Percentiles rank a stretch among this genome's conserved stretches.
Conservation (phyloP, 495 filamentous ascomycete genomes). For the Achaetomiella virescens region DNA sequence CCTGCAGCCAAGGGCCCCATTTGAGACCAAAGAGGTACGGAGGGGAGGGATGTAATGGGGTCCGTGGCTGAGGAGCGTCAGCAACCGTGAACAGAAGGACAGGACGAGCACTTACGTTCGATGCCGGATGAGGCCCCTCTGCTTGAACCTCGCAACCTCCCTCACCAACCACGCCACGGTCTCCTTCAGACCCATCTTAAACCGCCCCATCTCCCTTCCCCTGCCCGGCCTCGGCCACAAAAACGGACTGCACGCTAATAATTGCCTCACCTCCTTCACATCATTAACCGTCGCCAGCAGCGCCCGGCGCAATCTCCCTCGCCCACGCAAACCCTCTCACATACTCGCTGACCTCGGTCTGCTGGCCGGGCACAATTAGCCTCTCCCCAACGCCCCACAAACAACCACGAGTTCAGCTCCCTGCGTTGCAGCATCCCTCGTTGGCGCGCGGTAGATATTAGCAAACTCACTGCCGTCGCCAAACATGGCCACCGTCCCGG, state of each 20-base stretch:
- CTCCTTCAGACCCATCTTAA: constrained; percentile 10
- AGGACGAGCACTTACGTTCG: constrained; percentile 33
- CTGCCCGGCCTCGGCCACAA: constrained; percentile 8
- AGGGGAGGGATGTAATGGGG: too few relatives aligned
- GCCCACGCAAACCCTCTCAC: constrained; percentile 43
- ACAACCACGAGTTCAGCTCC: constrained; percentile 28
- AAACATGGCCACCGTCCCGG: constrained; percentile 38
- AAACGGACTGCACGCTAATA: constrained; percentile 34
- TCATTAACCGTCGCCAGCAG: constrained; percentile 42
- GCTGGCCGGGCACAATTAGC: constrained; percentile 37
- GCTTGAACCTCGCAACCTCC: constrained; percentile 38
- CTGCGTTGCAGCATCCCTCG: constrained; percentile 26
- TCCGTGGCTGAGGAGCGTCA: too few relatives aligned
- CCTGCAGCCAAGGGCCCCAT: constrained; percentile 39
- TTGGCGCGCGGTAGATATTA: constrained; percentile 23
- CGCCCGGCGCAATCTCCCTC: constrained; percentile 30
- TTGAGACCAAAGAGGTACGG: constrained; percentile 40
- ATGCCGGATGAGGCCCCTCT: constrained; percentile 35
- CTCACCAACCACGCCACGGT: constrained; percentile 36
- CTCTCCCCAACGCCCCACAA: constrained; percentile 45
- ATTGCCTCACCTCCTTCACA: constrained; percentile 36
- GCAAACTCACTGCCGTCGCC: constrained; percentile 33
- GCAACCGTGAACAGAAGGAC: too few relatives aligned
- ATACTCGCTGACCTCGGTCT: constrained; percentile 33
- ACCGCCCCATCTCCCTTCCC: neutral